Conservation (phyloP, 257 asterid species). For the Salvia miltiorrhiza region DNA sequence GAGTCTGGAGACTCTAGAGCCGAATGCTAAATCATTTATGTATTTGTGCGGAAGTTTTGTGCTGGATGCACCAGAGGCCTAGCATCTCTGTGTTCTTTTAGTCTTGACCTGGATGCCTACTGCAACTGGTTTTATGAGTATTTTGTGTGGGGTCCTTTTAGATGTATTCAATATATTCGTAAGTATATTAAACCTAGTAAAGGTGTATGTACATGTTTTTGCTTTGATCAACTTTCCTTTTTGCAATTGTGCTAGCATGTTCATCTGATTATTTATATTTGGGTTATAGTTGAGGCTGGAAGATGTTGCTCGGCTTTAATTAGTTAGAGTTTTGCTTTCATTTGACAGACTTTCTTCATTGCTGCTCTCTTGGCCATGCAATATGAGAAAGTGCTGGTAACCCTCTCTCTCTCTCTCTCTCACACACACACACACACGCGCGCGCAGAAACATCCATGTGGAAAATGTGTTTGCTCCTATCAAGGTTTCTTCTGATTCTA, state of each 20-base stretch:
- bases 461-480: background rate
- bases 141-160: background rate
- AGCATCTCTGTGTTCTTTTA: background rate
- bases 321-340: slow-evolving; percentile 8
- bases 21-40: background rate
- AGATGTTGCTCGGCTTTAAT: background rate
- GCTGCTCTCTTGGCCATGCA: slow-evolving; percentile 42
- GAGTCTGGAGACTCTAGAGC: background rate
- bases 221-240: background rate
- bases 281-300: background rate
- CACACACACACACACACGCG: background rate
- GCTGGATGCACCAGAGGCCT: background rate
- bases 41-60: background rate
- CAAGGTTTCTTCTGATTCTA: background rate
- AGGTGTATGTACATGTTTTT: background rate
- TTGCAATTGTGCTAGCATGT: background rate
- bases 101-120: background rate
- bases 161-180: background rate
- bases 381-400: slow-evolving; percentile 32
- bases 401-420: slow-evolving; percentile 22
- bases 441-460: background rate
- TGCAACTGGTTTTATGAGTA: background rate
- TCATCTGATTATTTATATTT: background rate
- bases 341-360: slow-evolving; percentile 35
- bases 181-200: background rate